phyloP scores from a whole-genome alignment of 2,329 filamentous ascomycete genomes.

The Xylaria multiplex region DNA sequence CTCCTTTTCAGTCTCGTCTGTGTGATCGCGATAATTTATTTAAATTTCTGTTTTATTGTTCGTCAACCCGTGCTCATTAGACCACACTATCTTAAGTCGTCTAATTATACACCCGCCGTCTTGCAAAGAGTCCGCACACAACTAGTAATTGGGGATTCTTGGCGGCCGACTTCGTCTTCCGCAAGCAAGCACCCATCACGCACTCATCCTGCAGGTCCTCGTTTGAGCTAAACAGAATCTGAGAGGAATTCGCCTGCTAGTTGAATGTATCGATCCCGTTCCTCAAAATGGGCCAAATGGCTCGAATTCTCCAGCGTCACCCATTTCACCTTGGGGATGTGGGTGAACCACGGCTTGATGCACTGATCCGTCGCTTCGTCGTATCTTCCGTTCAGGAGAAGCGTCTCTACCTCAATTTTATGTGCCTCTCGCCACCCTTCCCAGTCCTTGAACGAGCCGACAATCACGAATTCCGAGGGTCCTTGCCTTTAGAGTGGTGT shows the following conservation, averaged over 20 bases:
- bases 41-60: no score
- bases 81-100: no score
- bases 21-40: no score
- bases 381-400: slow-evolving; percentile 18
- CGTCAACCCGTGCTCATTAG: no score
- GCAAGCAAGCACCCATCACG: no score
- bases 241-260: background rate
- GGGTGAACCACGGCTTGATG: slow-evolving; percentile 34
- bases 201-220: no score
- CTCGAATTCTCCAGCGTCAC: slow-evolving; percentile 29
- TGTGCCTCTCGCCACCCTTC: slow-evolving; percentile 23
- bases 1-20: no score
- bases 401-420: slow-evolving; percentile 22
- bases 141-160: no score
- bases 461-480: slow-evolving; percentile 28
- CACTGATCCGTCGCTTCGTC: slow-evolving; percentile 29
- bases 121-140: no score
- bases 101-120: no score
- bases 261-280: background rate
- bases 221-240: no score
- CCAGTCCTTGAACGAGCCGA: slow-evolving; percentile 30
- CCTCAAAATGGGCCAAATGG: background rate
- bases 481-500: slow-evolving; percentile 22
- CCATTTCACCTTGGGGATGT: slow-evolving; percentile 39
- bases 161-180: no score